A percentile compares a stretch with the other conserved stretches of the same genome.
Conservation (phyloP, 805 yeast genomes). For the Phaffomyces antillensis region DNA sequence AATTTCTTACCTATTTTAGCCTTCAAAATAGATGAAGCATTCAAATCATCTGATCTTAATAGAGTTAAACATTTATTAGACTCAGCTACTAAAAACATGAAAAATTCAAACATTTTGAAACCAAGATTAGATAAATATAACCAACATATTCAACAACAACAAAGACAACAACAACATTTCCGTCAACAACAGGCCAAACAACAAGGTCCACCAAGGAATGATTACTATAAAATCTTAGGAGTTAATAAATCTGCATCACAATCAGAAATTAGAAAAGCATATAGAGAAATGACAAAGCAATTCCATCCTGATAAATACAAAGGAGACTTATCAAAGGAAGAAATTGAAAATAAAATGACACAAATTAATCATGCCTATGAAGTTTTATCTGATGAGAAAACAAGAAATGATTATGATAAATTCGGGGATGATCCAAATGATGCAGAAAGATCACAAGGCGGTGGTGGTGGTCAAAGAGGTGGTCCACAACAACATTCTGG, state of each 20-base stretch:
- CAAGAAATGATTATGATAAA: slow-evolving; percentile 59
- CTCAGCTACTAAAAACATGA: slow-evolving; percentile 32
- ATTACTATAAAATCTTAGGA: slow-evolving; percentile 75
- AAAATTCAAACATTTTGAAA: slow-evolving; percentile 24
- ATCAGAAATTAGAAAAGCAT: slow-evolving; percentile 70
- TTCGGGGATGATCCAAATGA: slow-evolving; percentile 48
- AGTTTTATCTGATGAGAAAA: slow-evolving; percentile 60
- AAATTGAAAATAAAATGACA: slow-evolving; percentile 80
- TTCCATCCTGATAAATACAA: slow-evolving; percentile 92
- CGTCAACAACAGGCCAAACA: slow-evolving; percentile 29
- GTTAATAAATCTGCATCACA: slow-evolving; percentile 61
- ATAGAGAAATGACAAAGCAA: slow-evolving; percentile 67
- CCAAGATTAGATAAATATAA: slow-evolving; percentile 26
- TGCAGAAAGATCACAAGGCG: slow-evolving; percentile 16
- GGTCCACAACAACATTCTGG: slow-evolving; percentile 4
- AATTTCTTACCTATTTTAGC: slow-evolving; percentile 33
- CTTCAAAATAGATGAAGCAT: slow-evolving; percentile 29
- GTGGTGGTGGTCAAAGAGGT: slow-evolving; percentile 4
- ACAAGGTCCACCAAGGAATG: slow-evolving; percentile 37
- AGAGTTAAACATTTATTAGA: slow-evolving; percentile 36
- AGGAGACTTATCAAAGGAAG: slow-evolving; percentile 56
- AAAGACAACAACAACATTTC: slow-evolving; percentile 36
- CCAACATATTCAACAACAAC: slow-evolving; percentile 25
- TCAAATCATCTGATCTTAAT: slow-evolving; percentile 26
- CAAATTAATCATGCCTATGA: slow-evolving; percentile 92